A percentile compares a stretch with the other conserved stretches of the same genome.
Conservation (phyloP, 345 rosid genomes). For the Excoecaria cochinchinensis region DNA sequence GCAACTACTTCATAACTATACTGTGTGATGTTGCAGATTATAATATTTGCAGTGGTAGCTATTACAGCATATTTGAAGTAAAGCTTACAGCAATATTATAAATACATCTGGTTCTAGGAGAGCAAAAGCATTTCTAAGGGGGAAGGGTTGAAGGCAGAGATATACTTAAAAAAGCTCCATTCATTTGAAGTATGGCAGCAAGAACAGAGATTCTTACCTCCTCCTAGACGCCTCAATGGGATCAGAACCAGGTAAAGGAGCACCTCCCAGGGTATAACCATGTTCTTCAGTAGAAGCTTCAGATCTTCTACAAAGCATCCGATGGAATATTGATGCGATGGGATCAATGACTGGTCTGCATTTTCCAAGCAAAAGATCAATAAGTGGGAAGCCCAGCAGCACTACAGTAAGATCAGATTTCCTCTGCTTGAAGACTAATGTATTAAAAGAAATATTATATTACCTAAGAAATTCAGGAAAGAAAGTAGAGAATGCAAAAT, state of each 20-base stretch:
- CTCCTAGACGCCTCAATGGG: conserved; percentile 94
- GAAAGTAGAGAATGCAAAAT: conserved; percentile 88
- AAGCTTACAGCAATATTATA: not conserved
- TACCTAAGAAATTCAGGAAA: conserved; percentile 90
- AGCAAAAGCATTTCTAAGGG: not conserved
- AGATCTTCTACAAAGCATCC: conserved; percentile 78
- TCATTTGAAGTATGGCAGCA: not conserved
- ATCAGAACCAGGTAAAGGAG: conserved; percentile 90
- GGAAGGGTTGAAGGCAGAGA: not conserved
- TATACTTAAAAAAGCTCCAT: not conserved
- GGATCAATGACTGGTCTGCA: conserved; percentile 87
- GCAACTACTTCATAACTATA: not conserved
- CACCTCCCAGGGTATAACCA: conserved; percentile 54
- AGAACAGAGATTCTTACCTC: conserved; percentile 49
- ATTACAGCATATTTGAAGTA: not conserved
- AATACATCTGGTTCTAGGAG: not conserved
- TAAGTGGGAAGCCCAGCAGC: not conserved
- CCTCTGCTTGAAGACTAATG: not conserved
- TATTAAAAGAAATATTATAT: not conserved
- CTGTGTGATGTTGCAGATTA: not conserved
- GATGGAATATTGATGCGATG: conserved; percentile 71
- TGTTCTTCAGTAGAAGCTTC: conserved; percentile 45
- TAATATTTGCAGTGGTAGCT: too few species aligned
- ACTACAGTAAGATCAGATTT: conserved; percentile 6
- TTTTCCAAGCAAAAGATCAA: conserved; percentile 10